These are phyloP conservation scores for Adenanthera pavonina DNA, from an alignment of 306 rosid species.

Conservation along the genomic window DNA sequence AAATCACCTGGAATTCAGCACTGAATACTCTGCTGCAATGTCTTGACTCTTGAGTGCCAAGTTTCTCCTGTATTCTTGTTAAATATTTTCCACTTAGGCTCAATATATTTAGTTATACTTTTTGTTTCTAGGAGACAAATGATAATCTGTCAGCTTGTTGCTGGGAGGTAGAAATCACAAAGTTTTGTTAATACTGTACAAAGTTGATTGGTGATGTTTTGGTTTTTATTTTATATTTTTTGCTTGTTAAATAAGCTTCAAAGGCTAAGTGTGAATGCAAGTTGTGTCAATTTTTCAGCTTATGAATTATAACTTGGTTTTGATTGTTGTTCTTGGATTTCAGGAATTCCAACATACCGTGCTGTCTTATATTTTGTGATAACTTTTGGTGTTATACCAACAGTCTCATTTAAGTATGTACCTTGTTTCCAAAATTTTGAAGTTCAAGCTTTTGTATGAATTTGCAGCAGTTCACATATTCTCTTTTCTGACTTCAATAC, in stretches of 20 bases:
- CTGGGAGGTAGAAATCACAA: slow-evolving; percentile 19
- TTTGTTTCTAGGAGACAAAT: neutral
- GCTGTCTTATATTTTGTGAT: slow-evolving; percentile 68
- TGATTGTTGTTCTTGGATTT: slow-evolving; percentile 32
- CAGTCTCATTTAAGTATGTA: slow-evolving; percentile 78
- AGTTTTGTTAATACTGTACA: neutral
- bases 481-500: slow-evolving; percentile 1
- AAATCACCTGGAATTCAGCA: neutral
- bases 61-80: neutral
- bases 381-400: slow-evolving; percentile 80
- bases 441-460: slow-evolving; percentile 23
- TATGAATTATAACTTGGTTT: slow-evolving; percentile 28
- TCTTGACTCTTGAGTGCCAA: neutral
- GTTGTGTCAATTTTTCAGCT: slow-evolving; percentile 19
- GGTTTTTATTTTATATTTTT: neutral
- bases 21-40: neutral
- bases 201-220: neutral
- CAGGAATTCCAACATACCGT: slow-evolving; percentile 66
- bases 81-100: slow-evolving; percentile 1
- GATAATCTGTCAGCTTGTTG: slow-evolving; percentile 20
- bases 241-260: slow-evolving; percentile 14
- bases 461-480: slow-evolving; percentile 1
- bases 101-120: neutral
- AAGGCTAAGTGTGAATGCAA: slow-evolving; percentile 15
- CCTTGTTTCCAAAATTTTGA: slow-evolving; percentile 12